Evolutionary conservation across 2,329 filamentous ascomycete species (phyloP).

Genomic region (Zarea fungicola): DNA sequence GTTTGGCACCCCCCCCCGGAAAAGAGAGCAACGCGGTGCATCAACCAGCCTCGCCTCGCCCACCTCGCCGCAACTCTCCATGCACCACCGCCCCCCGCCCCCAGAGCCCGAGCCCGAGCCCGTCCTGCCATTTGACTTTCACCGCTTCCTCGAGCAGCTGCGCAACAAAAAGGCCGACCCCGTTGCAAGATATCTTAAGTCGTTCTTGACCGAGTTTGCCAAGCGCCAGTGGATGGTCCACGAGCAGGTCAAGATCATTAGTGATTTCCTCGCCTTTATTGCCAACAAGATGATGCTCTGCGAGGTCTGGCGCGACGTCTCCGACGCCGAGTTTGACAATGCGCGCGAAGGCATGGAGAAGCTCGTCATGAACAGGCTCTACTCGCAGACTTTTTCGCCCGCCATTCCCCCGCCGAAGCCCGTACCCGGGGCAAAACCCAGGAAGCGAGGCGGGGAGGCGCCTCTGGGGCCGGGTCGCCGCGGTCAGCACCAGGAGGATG

Average conservation of each 20-base stretch:
- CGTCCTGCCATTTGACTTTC: conserved; percentile 89
- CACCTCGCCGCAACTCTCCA: conserved; percentile 43
- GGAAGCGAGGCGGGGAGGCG: conserved; percentile 62
- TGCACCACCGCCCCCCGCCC: conserved; percentile 61
- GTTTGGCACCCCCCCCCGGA: conserved; percentile 32
- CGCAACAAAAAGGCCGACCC: conserved; percentile 97
- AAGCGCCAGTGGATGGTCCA: conserved; percentile 99
- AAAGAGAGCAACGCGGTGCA: conserved; percentile 34
- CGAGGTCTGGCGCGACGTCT: conserved; percentile 93
- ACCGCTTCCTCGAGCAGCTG: conserved; percentile 91
- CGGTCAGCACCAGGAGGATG: conserved; percentile 96
- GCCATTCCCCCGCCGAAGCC: conserved; percentile 79
- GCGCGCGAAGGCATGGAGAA: conserved; percentile 99
- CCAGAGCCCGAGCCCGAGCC: conserved; percentile 76
- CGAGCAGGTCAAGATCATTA: conserved; percentile 98
- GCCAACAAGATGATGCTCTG: conserved; percentile 97
- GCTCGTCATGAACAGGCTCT: conserved; percentile 95
- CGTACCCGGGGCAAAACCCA: conserved; percentile 62
- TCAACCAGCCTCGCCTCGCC: conserved; percentile 28
- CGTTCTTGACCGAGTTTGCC: conserved; percentile 88
- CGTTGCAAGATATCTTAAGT: conserved; percentile 90
- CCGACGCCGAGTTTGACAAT: conserved; percentile 96
- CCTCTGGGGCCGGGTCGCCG: conserved; percentile 74
- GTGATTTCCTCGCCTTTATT: conserved; percentile 94
- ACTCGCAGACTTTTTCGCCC: conserved; percentile 93